Percentiles rank a stretch among this genome's conserved stretches.
Evolutionary conservation across 345 rosid genomes (phyloP).

Genomic region (Moringa oleifera): DNA sequence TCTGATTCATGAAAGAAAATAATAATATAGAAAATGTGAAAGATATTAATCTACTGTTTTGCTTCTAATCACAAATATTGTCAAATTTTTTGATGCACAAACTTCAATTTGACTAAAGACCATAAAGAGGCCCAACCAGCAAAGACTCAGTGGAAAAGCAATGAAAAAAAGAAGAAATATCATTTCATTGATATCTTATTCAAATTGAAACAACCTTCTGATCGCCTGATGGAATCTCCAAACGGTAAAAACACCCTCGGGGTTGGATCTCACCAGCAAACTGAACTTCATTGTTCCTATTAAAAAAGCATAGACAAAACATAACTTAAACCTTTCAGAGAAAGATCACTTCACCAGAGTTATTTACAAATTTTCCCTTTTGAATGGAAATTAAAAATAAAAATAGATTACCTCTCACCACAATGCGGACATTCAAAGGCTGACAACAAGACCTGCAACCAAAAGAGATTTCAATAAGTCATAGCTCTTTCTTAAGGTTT

Average conservation of each 20-base stretch:
- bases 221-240: constrained; percentile 59
- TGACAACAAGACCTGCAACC: constrained; percentile 68
- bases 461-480: constrained; percentile 2
- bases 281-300: constrained; percentile 91
- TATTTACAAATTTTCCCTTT: constrained; percentile 1
- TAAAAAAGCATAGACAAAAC: background rate
- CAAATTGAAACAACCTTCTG: constrained; percentile 37
- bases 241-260: constrained; percentile 55
- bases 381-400: constrained; percentile 3
- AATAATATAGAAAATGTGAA: too few species aligned
- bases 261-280: constrained; percentile 94
- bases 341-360: background rate
- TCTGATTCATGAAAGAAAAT: too few species aligned
- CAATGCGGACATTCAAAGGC: constrained; percentile 93
- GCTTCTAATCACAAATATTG: background rate
- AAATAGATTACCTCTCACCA: constrained; percentile 61
- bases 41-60: background rate
- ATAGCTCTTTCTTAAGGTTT: background rate
- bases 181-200: background rate
- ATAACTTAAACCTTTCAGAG: background rate
- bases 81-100: background rate
- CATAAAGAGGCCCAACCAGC: too few species aligned
- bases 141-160: background rate
- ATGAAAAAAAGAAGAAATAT: background rate
- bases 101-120: background rate